Conservation (phyloP, 179 eudicot genomes). For the Nepenthes alata region DNA sequence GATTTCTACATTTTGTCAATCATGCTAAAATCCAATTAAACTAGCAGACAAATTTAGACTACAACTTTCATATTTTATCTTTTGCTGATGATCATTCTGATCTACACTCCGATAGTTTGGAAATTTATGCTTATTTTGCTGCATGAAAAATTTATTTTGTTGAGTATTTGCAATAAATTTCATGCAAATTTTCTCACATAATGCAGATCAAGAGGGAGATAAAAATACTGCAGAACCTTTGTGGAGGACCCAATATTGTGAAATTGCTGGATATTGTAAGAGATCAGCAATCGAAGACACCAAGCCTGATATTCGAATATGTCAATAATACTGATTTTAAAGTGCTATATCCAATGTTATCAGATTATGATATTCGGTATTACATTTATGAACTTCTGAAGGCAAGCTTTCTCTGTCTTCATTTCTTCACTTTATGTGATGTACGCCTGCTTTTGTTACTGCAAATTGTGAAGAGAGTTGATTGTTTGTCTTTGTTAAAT, state of each 20-base stretch:
- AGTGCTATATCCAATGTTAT: slow-evolving; percentile 82
- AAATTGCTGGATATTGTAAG: slow-evolving; percentile 90
- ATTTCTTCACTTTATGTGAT: not conserved
- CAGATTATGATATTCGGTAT: slow-evolving; percentile 85
- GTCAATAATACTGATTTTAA: slow-evolving; percentile 91
- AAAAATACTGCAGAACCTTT: slow-evolving; percentile 82
- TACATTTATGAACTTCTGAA: slow-evolving; percentile 86
- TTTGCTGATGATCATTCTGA: not conserved
- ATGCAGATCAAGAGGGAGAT: slow-evolving; percentile 92
- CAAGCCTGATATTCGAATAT: slow-evolving; percentile 83
- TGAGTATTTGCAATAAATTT: not conserved
- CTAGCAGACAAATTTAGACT: too few species aligned
- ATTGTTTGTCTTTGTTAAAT: too few species aligned
- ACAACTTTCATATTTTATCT: not conserved
- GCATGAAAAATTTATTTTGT: not conserved
- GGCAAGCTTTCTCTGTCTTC: slow-evolving; percentile 28
- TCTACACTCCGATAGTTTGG: too few species aligned
- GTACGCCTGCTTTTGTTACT: not conserved
- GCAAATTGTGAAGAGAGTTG: too few species aligned
- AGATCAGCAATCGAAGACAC: slow-evolving; percentile 96
- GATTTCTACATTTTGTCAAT: too few species aligned
- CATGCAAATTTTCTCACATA: not conserved
- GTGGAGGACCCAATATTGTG: slow-evolving; percentile 92
- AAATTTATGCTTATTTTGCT: not conserved
- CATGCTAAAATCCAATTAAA: too few species aligned